A percentile compares a stretch with the other conserved stretches of the same genome.
These are phyloP conservation scores for Trypanosoma cruzi DNA, from an alignment of 208 protist genomes.

Conservation along the genomic window DNA sequence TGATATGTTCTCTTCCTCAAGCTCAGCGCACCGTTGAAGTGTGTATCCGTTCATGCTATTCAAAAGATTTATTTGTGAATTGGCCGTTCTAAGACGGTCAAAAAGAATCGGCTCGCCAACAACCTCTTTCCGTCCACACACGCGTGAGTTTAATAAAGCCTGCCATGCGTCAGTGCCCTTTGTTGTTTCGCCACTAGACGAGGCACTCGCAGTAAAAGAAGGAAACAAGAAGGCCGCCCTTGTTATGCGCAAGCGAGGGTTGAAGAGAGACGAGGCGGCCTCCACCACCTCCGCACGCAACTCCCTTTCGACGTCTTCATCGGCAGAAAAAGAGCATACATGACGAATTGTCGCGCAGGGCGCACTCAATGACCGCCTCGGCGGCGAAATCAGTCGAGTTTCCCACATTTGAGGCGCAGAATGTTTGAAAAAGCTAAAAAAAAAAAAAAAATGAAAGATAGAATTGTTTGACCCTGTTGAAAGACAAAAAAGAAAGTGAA, in stretches of 20 bases:
- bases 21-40: slow-evolving; percentile 36
- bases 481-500: slow-evolving; percentile 6
- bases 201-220: slow-evolving; percentile 12
- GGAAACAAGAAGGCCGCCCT: slow-evolving; percentile 22
- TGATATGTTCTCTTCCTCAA: slow-evolving; percentile 51
- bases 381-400: neutral
- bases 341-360: slow-evolving; percentile 33
- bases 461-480: neutral
- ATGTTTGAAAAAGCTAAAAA: slow-evolving; percentile 11
- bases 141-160: slow-evolving; percentile 5
- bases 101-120: slow-evolving; percentile 3
- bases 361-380: slow-evolving; percentile 30
- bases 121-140: neutral
- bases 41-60: slow-evolving; percentile 49
- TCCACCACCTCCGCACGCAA: slow-evolving; percentile 2
- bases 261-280: slow-evolving; percentile 7
- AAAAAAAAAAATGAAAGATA: slow-evolving; percentile 4
- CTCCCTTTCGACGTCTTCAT: neutral
- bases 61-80: slow-evolving; percentile 69
- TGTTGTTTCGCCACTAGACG: neutral
- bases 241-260: slow-evolving; percentile 9
- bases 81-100: slow-evolving; percentile 43
- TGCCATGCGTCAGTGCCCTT: neutral
- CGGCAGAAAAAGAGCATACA: slow-evolving; percentile 1
- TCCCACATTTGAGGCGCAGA: slow-evolving; percentile 11